Percentiles rank a stretch among this genome's conserved stretches.
These are phyloP conservation scores for Leishmania lainsoni DNA, from an alignment of 208 protist species.

Conservation along the genomic window DNA sequence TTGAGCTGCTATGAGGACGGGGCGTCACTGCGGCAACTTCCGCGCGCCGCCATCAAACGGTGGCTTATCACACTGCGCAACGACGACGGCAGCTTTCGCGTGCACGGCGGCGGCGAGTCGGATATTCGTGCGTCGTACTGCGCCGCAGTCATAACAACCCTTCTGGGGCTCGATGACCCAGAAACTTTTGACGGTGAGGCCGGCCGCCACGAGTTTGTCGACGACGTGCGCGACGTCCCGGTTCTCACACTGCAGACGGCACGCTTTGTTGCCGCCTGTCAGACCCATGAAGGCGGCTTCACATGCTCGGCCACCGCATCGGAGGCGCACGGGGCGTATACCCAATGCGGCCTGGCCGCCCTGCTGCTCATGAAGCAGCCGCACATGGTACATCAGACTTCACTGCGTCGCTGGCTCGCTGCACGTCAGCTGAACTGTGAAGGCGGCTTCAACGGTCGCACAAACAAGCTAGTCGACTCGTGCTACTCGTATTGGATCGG, in stretches of 20 bases:
- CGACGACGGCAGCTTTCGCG: conserved; percentile 75
- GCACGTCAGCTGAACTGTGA: conserved; percentile 78
- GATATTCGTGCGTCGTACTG: conserved; percentile 92
- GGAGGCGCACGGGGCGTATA: conserved; percentile 95
- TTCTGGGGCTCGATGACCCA: conserved; percentile 71
- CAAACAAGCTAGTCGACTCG: conserved; percentile 97
- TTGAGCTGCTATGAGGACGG: conserved; percentile 31
- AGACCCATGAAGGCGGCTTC: conserved; percentile 94
- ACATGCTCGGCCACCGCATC: conserved; percentile 44
- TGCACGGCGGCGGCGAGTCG: conserved; percentile 85
- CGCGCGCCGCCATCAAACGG: conserved; percentile 78
- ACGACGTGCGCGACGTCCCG: conserved; percentile 34
- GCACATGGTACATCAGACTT: conserved; percentile 52
- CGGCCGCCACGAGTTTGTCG: conserved; percentile 13
- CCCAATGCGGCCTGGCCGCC: conserved; percentile 85
- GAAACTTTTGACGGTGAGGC: conserved; percentile 32
- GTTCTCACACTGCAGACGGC: conserved; percentile 57
- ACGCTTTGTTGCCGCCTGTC: conserved; percentile 74
- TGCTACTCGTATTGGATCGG: conserved; percentile 99
- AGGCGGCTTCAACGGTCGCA: conserved; percentile 95
- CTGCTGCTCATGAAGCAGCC: conserved; percentile 67
- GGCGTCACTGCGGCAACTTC: conserved; percentile 43
- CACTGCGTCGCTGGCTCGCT: conserved; percentile 77
- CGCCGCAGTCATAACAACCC: conserved; percentile 63
- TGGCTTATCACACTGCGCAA: conserved; percentile 84